Base-by-base conservation (phyloP, 148 eudicot genomes). In the Rhododendron mucronatum region DNA sequence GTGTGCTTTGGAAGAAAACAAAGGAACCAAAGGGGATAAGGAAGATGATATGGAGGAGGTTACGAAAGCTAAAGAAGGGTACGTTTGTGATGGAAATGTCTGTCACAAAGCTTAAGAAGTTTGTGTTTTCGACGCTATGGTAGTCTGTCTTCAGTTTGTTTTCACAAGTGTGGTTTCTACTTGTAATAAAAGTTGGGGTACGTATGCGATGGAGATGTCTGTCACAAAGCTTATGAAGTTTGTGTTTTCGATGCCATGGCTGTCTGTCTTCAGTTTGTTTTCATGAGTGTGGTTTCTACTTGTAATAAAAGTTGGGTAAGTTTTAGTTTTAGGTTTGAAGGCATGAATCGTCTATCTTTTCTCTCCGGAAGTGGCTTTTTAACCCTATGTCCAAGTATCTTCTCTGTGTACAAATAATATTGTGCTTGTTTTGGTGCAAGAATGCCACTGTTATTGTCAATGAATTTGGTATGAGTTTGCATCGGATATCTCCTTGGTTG, bases 21-120 rank as follows among this genome's bases (percentile, higher is more conserved):
- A 15, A 13, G 78, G 10, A 80, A 65, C 35, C 18, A 44, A 80
- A 82, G 87, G 79, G 55, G 90, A 86, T 23, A 88, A 50, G 47
- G 84, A 89, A 13, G 87, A 90, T 45, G 88, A 61, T 3, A 30
- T 37, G 48, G 71, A 41, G 45, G 45, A 48, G 44, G 51, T 93
- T 88, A 79, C 23, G 44, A 39, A 79, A 14, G 45, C 81, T 7
- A 86, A 86, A 73, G 92, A 88, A 59, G 94, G 88, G 59, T 95
- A 92, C 96, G 53, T 91, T 61, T 91, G 94, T 92, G 92, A 93
- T 69, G 93, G 92, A 44, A 93, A 92, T 33, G 91, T 90, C 82
- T 95, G 95, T 81, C 28, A 2, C 48, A 91, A 88, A 85, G 92
- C 86, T 76, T 84, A 63, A 83, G 74, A 77, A 20, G 28, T 39